Conservation (phyloP, 345 rosid genomes). For the Aurinia saxatilis region DNA sequence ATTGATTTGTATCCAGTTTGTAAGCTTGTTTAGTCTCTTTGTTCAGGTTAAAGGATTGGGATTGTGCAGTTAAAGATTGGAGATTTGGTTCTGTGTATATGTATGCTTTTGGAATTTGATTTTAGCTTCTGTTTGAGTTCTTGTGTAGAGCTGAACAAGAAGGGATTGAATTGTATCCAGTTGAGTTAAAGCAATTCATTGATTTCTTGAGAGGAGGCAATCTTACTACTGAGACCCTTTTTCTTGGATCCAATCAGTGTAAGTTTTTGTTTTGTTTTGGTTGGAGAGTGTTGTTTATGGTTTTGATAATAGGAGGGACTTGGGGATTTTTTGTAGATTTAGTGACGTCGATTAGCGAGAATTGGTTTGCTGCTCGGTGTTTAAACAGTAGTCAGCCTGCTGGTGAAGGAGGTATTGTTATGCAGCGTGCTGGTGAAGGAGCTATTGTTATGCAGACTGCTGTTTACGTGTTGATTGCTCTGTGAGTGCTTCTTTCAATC, state of each 20-base stretch:
- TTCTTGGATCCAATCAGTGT: constrained; percentile 73
- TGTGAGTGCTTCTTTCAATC: constrained; percentile 38
- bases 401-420: constrained; percentile 80
- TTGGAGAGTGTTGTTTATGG: background rate
- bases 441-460: constrained; percentile 69
- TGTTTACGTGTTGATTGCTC: constrained; percentile 52
- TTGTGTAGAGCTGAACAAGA: constrained; percentile 59
- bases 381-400: constrained; percentile 48
- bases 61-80: too few relatives aligned
- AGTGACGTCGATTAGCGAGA: constrained; percentile 72
- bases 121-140: background rate
- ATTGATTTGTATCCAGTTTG: too few relatives aligned
- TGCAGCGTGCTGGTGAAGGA: constrained; percentile 79
- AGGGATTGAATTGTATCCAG: constrained; percentile 56
- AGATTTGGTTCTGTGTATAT: too few relatives aligned
- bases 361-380: constrained; percentile 79
- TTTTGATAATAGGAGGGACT: background rate
- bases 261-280: constrained; percentile 5
- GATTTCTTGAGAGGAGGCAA: constrained; percentile 63
- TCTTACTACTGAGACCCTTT: constrained; percentile 56
- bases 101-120: too few relatives aligned
- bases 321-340: constrained; percentile 38
- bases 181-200: constrained; percentile 47
- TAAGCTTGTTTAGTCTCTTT: too few relatives aligned
- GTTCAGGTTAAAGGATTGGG: too few relatives aligned